Evolutionary conservation across 768 basidiomycete species (phyloP).

Genomic region (Tricholoma hemisulphureum): DNA sequence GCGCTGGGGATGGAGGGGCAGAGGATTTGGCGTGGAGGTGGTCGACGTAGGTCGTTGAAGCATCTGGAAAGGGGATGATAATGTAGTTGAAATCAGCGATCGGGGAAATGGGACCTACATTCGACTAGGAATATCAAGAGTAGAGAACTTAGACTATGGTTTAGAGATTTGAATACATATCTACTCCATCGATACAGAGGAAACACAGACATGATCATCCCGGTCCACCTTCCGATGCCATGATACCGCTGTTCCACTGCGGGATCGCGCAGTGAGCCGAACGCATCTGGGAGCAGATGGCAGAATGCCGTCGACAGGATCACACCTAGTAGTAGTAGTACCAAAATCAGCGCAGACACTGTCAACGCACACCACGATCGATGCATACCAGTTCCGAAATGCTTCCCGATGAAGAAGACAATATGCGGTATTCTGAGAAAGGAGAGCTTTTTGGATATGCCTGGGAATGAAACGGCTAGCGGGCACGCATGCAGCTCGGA

Average conservation of each 20-base stretch:
- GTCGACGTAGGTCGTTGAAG: slow-evolving; percentile 75
- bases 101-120: slow-evolving; percentile 48
- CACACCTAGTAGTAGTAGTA: no score
- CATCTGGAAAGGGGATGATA: slow-evolving; percentile 41
- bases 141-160: slow-evolving; percentile 59
- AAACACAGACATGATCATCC: slow-evolving; percentile 68
- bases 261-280: slow-evolving; percentile 52
- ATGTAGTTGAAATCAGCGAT: not conserved
- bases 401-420: slow-evolving; percentile 82
- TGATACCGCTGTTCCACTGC: slow-evolving; percentile 46
- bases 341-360: not conserved
- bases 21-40: slow-evolving; percentile 64
- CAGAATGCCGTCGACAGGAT: slow-evolving; percentile 83
- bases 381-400: slow-evolving; percentile 72
- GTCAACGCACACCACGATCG: not conserved
- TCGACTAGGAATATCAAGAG: slow-evolving; percentile 76
- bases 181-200: not conserved
- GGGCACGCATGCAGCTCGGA: not conserved
- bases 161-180: not conserved
- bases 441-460: slow-evolving; percentile 53
- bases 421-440: slow-evolving; percentile 62
- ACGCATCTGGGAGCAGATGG: slow-evolving; percentile 77
- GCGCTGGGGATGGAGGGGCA: slow-evolving; percentile 38
- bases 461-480: slow-evolving; percentile 71
- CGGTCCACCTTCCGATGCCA: slow-evolving; percentile 55